Evolutionary conservation across 352 stramenopile genomes (phyloP).

Genomic region (Phytophthora chlamydospora): DNA sequence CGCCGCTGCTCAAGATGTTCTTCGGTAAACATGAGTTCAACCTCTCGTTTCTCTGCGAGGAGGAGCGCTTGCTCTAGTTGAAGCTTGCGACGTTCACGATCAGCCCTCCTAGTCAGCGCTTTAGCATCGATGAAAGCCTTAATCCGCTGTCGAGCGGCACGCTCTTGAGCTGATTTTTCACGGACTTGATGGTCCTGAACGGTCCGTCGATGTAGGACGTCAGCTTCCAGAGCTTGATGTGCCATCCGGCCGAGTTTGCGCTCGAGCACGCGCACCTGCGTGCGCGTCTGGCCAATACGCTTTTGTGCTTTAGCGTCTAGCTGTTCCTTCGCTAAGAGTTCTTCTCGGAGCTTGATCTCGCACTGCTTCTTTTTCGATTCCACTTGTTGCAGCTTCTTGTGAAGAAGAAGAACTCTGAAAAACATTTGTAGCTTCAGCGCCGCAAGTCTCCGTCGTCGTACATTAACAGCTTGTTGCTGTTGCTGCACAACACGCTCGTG

Average conservation of each 20-base stretch:
- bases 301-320: conserved; percentile 25
- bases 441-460: conserved; percentile 33
- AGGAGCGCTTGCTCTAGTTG: conserved; percentile 25
- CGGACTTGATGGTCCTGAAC: conserved; percentile 23
- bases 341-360: conserved; percentile 19
- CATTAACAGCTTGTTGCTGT: conserved; percentile 32
- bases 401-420: conserved; percentile 35
- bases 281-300: conserved; percentile 26
- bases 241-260: conserved; percentile 34
- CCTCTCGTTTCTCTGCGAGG: conserved; percentile 40
- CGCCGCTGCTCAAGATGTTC: conserved; percentile 37
- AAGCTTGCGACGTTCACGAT: conserved; percentile 17
- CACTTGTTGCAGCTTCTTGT: conserved; percentile 31
- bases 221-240: conserved; percentile 17
- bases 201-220: conserved; percentile 13
- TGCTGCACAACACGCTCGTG: conserved; percentile 40
- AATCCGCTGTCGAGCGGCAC: conserved; percentile 37
- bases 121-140: conserved; percentile 43
- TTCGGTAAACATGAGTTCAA: conserved; percentile 43
- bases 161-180: conserved; percentile 21
- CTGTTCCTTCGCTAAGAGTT: conserved; percentile 25
- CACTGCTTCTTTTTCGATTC: conserved; percentile 27
- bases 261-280: conserved; percentile 44
- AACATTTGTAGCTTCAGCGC: conserved; percentile 51
- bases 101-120: conserved; percentile 17